A percentile compares a stretch with the other conserved stretches of the same genome.
These are phyloP conservation scores for Artomyces pyxidatus DNA, from an alignment of 768 basidiomycete species.

Conservation along the genomic window DNA sequence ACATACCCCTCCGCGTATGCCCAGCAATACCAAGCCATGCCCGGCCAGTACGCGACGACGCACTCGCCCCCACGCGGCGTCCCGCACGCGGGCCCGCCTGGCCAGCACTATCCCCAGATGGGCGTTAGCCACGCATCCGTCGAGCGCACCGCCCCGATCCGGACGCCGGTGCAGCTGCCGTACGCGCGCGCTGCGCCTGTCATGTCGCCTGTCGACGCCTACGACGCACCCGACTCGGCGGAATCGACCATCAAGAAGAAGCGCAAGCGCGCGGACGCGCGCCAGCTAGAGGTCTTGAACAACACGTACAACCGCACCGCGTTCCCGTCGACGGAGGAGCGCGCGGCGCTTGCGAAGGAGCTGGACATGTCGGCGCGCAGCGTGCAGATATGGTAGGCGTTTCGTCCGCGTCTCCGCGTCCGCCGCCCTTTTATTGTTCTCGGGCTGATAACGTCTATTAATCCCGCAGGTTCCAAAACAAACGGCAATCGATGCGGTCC, in stretches of 20 bases:
- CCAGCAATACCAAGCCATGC: constrained; percentile 1
- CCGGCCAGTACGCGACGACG: not conserved
- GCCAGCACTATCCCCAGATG: constrained; percentile 14
- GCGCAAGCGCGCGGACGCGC: constrained; percentile 76
- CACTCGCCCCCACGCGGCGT: constrained; percentile 17
- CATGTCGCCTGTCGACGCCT: constrained; percentile 13
- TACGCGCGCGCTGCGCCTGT: constrained; percentile 37
- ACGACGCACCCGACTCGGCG: constrained; percentile 23
- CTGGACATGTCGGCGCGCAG: constrained; percentile 80
- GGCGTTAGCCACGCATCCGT: constrained; percentile 30
- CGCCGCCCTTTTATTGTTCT: not conserved
- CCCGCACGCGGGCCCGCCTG: constrained; percentile 10
- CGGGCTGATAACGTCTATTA: not conserved
- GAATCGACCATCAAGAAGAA: constrained; percentile 81
- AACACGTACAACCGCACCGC: constrained; percentile 75
- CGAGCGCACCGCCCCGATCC: constrained; percentile 18
- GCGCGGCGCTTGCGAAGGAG: constrained; percentile 64
- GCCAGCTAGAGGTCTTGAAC: constrained; percentile 73
- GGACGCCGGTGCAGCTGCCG: constrained; percentile 29
- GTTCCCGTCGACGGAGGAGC: constrained; percentile 83
- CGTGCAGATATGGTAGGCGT: constrained; percentile 80
- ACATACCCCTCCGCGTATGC: constrained; percentile 5
- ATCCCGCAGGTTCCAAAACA: constrained; percentile 14
- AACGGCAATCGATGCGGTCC: constrained; percentile 12
- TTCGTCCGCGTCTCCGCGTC: not conserved